Base-by-base conservation (phyloP, 148 eudicot genomes). In the Cornus suecica region DNA sequence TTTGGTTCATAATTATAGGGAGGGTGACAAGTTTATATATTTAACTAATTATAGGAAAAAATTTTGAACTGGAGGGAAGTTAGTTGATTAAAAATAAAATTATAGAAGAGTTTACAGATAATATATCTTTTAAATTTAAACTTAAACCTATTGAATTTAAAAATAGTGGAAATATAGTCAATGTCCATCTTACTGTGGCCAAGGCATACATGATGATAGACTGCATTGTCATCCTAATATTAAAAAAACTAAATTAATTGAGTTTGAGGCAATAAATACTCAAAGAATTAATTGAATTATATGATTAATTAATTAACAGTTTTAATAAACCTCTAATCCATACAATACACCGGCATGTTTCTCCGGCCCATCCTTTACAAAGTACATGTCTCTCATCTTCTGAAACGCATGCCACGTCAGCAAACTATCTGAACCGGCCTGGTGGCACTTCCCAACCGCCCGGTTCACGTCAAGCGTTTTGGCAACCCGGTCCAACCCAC, bases 341-440 rank as follows among this genome's bases (percentile, higher is more conserved):
- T 79, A 91, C 26, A 91, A 68, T 9, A 89, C 89, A 2, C 92
- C 92, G 29, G 89, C 92, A 60, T 84, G 77, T 27, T 81, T 82
- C 34, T 82, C 81, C 9, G 83, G 86, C 2, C 69, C 82, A 66
- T 78, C 78, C n/a, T 81, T 63, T 0, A 74, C 83, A 74, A 90
- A 90, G 65, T 80, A 87, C 1, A 85, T 6, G 28, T 87, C 79
- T 11, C 89, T 87, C 62, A 90, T 88, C 77, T 79, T 90, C 52
- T 85, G 87, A 63, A 88, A 90, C 6, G 90, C 86, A 10, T 84
- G 88, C 90, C 90, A 90, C 68, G 94, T 90, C 71, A 90, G 72
- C 84, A 90, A 34, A 10, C 94, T 90, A 79, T 90, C 94, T 8
- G 94, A 88, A 64, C 94, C 94, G 77, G 94, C 94, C 61, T 90